A percentile compares a stretch with the other conserved stretches of the same genome.
Evolutionary conservation across 2,329 filamentous ascomycete genomes (phyloP).

Genomic region (Phyllosticta capitalensis): DNA sequence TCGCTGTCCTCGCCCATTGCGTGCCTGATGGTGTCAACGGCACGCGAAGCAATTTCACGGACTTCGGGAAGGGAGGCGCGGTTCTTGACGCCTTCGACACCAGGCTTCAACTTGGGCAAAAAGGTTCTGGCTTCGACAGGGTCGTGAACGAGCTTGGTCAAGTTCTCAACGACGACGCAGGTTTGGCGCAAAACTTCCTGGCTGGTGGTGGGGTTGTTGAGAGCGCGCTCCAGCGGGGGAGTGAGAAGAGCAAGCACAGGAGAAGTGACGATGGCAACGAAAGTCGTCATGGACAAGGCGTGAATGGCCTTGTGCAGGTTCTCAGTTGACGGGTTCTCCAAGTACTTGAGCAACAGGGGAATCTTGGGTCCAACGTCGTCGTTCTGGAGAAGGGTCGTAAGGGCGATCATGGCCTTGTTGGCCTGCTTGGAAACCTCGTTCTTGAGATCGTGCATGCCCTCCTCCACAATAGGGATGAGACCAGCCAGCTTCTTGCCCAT

Average conservation of each 20-base stretch:
- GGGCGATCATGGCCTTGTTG: constrained; percentile 80
- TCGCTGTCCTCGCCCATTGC: constrained; percentile 62
- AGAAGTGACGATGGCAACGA: constrained; percentile 90
- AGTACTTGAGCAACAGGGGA: constrained; percentile 83
- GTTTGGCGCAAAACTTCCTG: constrained; percentile 95
- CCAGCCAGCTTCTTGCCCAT: constrained; percentile 83
- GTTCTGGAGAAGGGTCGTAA: constrained; percentile 86
- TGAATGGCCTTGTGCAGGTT: constrained; percentile 93
- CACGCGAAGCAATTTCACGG: constrained; percentile 75
- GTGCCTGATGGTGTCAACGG: constrained; percentile 79
- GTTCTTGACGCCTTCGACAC: constrained; percentile 80
- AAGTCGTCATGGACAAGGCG: constrained; percentile 94
- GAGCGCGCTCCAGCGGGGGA: constrained; percentile 82
- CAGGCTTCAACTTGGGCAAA: constrained; percentile 86
- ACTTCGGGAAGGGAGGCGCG: constrained; percentile 91
- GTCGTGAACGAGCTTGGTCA: constrained; percentile 95
- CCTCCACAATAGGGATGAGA: constrained; percentile 84
- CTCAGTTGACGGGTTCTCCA: constrained; percentile 85
- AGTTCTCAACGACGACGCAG: constrained; percentile 91
- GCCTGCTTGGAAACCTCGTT: constrained; percentile 74
- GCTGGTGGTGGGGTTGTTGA: constrained; percentile 82
- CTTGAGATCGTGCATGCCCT: constrained; percentile 95
- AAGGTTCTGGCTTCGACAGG: constrained; percentile 92
- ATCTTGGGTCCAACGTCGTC: constrained; percentile 92
- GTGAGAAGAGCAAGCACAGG: constrained; percentile 91